Evolutionary conservation across 139 green algal genomes (phyloP).

Genomic region (Volvox reticuliferus): DNA sequence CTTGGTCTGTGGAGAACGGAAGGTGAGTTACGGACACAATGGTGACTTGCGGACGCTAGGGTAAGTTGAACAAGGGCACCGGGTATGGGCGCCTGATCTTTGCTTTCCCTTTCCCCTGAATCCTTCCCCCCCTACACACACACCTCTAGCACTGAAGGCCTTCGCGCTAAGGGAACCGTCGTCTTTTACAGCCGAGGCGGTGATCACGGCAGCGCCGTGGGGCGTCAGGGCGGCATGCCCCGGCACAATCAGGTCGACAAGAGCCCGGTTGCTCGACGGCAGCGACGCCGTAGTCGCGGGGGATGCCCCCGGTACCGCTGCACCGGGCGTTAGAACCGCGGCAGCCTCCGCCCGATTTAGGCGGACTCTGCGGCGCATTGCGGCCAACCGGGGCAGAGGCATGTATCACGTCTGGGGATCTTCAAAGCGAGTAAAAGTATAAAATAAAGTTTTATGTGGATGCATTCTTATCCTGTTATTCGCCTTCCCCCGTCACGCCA

Average conservation of each 20-base stretch:
- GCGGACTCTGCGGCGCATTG: constrained; percentile 10
- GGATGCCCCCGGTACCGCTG: not conserved
- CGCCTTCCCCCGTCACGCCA: no score
- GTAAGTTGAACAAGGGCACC: no score
- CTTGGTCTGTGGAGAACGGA: not conserved
- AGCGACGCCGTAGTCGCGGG: not conserved
- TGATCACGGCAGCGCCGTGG: not conserved
- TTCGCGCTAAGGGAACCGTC: not conserved
- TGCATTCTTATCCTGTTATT: no score
- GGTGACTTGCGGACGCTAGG: no score
- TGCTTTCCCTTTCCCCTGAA: no score
- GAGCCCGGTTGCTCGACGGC: not conserved
- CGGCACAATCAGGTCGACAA: not conserved
- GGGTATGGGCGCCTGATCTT: no score
- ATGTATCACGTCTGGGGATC: no score
- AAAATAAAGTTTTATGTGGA: no score
- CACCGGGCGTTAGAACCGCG: not conserved
- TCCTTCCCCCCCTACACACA: no score
- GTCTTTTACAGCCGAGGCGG: not conserved
- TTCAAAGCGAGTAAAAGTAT: no score
- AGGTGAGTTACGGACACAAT: not conserved
- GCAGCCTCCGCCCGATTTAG: not conserved
- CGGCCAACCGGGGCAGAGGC: no score
- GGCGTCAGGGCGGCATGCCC: not conserved
- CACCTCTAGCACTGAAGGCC: no score